These are phyloP conservation scores for Hemisphaericaspora subhashii DNA, from an alignment of 1,139 yeast genomes.

Conservation along the genomic window DNA sequence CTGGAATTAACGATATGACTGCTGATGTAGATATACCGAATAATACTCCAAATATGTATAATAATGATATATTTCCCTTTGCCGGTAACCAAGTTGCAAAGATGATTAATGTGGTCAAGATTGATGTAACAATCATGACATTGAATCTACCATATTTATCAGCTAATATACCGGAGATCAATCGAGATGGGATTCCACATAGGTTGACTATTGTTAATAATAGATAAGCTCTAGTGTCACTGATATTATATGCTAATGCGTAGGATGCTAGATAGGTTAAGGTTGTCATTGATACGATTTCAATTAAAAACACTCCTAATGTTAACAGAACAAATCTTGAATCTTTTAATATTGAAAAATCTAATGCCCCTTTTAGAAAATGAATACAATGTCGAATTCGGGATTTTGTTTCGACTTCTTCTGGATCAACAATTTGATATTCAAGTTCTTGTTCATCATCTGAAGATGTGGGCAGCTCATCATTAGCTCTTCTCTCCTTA, in stretches of 20 bases:
- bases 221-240: slow-evolving; percentile 41
- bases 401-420: background rate
- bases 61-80: slow-evolving; percentile 16
- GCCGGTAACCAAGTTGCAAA: slow-evolving; percentile 51
- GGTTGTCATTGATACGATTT: slow-evolving; percentile 50
- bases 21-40: slow-evolving; percentile 34
- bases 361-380: slow-evolving; percentile 32
- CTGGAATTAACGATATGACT: slow-evolving; percentile 32
- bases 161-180: slow-evolving; percentile 48
- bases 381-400: no score
- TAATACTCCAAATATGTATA: slow-evolving; percentile 27
- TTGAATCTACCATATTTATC: slow-evolving; percentile 54
- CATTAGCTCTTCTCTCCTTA: slow-evolving; percentile 34
- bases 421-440: background rate
- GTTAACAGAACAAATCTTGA: slow-evolving; percentile 37
- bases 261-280: slow-evolving; percentile 54
- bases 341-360: slow-evolving; percentile 44
- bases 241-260: slow-evolving; percentile 43
- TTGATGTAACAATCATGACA: slow-evolving; percentile 44
- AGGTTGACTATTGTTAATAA: slow-evolving; percentile 47
- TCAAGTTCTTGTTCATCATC: background rate
- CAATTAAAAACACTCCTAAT: slow-evolving; percentile 46
- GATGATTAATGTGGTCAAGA: slow-evolving; percentile 35
- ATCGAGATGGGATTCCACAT: slow-evolving; percentile 49
- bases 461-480: slow-evolving; percentile 6